A percentile compares a stretch with the other conserved stretches of the same genome.
Conservation (phyloP, 768 basidiomycete species). For the Lactarius pseudohatsudake region DNA sequence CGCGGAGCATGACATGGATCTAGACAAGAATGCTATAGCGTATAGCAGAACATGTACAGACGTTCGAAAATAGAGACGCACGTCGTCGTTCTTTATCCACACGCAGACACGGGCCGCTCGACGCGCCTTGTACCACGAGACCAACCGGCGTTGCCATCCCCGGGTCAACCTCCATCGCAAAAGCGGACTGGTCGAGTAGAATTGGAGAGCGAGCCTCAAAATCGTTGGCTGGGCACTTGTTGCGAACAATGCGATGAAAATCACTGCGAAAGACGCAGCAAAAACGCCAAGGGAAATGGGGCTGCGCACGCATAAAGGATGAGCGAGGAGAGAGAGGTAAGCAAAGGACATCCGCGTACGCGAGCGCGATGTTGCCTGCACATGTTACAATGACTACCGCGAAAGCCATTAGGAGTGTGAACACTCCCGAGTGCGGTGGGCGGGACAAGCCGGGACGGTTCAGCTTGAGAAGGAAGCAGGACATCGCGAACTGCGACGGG, state of each 20-base stretch:
- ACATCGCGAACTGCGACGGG: constrained; percentile 23
- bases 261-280: constrained; percentile 19
- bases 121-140: constrained; percentile 23
- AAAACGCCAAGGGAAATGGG: constrained; percentile 27
- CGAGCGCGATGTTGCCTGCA: constrained; percentile 26
- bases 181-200: constrained; percentile 20
- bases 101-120: constrained; percentile 26
- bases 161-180: constrained; percentile 12
- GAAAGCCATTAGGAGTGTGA: constrained; percentile 25
- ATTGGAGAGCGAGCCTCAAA: constrained; percentile 12
- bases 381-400: constrained; percentile 22
- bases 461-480: constrained; percentile 25
- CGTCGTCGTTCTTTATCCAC: constrained; percentile 30
- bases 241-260: constrained; percentile 15
- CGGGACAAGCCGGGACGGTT: constrained; percentile 27
- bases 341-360: constrained; percentile 11
- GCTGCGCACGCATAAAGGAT: constrained; percentile 1
- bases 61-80: constrained; percentile 4
- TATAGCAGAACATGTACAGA: background rate
- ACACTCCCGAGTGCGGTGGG: constrained; percentile 21
- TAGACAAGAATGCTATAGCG: background rate
- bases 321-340: background rate
- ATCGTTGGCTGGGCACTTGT: constrained; percentile 25
- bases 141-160: constrained; percentile 13
- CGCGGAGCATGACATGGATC: constrained; percentile 29